Evolutionary conservation across 176 grass and related monocot species (phyloP), one percentile per base, ranked within the genome.

Genomic region (Poa pratensis): DNA sequence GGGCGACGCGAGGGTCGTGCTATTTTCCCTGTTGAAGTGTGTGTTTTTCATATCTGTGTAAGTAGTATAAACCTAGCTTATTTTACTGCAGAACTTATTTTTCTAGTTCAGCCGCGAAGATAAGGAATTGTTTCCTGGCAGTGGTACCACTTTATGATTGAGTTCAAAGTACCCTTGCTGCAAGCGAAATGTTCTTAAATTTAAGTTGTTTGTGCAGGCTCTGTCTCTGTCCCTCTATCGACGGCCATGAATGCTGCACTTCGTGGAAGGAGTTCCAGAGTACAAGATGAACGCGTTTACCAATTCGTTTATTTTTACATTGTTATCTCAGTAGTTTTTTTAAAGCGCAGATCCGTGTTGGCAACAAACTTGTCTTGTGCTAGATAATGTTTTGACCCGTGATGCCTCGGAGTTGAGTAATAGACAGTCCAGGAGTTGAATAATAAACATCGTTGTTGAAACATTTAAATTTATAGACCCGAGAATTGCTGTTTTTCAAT

Each of bases 91-190:
- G 64, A 19, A 35, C 16, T 68, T 8, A 48, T 13, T 68, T 68
- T 68, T 68, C 64, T 68, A 13, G 64, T 68, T 37, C 18, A 4
- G 32, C 16, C 37, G 32, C 32, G 11, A 20, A 69, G 32, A 69
- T 69, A 39, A 68, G 8, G 17, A 69, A 69, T 69, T 69, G 17
- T 69, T 69, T 60, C 24, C 57, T 69, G 65, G 65, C 19, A 69
- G 32, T 69, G 37, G 20, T 69, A 69, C 64, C 65, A 69, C 65
- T 69, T 39, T 20, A 69, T 20, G 17, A 8, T 69, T 37, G 32
- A 69, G 32, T 20, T 69, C 32, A 39, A 69, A 20, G 35, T 69
- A 69, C 32, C 35, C 65, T 39, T 32, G 32, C 34, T 69, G 65
- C 32, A 69, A 37, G 65, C 9, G 65, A 39, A 20, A 19, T 20